Percentiles rank a stretch among this genome's conserved stretches.
Conservation (phyloP, 805 yeast species). For the Pichia exigua region DNA sequence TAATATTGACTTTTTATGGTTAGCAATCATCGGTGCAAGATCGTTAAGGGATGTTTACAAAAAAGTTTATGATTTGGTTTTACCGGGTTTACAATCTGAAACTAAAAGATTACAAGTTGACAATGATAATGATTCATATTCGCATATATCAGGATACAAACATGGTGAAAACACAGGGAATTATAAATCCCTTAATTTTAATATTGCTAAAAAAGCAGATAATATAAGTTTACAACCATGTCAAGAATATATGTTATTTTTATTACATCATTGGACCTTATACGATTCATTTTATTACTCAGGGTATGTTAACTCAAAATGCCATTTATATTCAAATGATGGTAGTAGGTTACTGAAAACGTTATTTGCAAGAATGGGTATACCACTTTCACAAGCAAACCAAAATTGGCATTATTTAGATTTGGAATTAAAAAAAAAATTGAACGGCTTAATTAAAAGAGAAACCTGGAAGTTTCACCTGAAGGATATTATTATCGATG, state of each 20-base stretch:
- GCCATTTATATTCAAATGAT: slow-evolving; percentile 84
- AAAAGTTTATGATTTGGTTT: slow-evolving; percentile 60
- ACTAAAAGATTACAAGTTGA: slow-evolving; percentile 55
- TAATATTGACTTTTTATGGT: slow-evolving; percentile 64
- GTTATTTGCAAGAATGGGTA: slow-evolving; percentile 94
- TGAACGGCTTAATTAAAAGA: slow-evolving; percentile 60
- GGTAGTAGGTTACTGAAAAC: slow-evolving; percentile 83
- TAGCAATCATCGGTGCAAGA: slow-evolving; percentile 80
- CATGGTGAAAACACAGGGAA: neutral
- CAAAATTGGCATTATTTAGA: slow-evolving; percentile 93
- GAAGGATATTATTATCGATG: slow-evolving; percentile 75
- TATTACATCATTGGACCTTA: slow-evolving; percentile 87
- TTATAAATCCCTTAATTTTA: slow-evolving; percentile 6
- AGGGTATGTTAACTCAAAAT: slow-evolving; percentile 81
- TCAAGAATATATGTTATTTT: slow-evolving; percentile 76
- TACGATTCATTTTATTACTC: slow-evolving; percentile 88
- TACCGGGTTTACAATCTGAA: slow-evolving; percentile 75
- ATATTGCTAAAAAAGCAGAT: slow-evolving; percentile 27
- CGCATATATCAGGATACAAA: neutral
- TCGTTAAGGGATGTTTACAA: slow-evolving; percentile 71
- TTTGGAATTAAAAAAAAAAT: slow-evolving; percentile 62
- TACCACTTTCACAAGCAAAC: slow-evolving; percentile 78
- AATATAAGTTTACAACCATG: slow-evolving; percentile 48
- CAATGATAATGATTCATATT: slow-evolving; percentile 6
- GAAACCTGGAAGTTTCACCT: slow-evolving; percentile 72